Base-by-base conservation (phyloP, 2,329 filamentous ascomycete genomes). In the Fusarium sp. region DNA sequence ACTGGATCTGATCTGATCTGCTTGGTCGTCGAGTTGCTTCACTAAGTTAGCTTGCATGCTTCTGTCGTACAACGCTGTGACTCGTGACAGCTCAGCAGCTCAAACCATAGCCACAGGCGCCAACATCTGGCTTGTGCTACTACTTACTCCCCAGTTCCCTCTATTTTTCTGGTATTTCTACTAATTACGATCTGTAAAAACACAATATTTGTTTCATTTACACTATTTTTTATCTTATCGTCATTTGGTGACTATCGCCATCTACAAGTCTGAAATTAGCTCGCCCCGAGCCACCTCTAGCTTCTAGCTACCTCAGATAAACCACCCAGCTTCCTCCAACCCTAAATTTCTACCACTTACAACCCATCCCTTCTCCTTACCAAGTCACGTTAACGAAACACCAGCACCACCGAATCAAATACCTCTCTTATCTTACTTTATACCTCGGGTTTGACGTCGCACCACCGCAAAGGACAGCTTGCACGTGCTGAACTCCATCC, bases 401-500 rank as follows among this genome's bases (percentile, higher is more conserved):
- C 45, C 61, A 70, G 22, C 42, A 20, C 60, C 42, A 39, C 26
- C 41, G 53, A 57, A 38, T 24, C 39, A 26, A 20, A 20, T 22
- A 51, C 45, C n/a, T 35, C 38, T 48, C 26, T 30, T 33, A 62
- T 30, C 42, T 35, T 61, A 33, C 50, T 35, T 47, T 50, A 33
- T 56, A 68, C 67, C 63, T 71, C 51, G 67, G 60, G 30, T 57
- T 73, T 61, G 24, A 51, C 55, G 36, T 72, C 39, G 36, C 33
- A 68, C 48, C 39, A 56, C 59, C 30, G 48, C 51, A 47, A 55
- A 72, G 62, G 71, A 71, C 71, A 74, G 59, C 63, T 73, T 63
- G 71, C 71, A 73, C 71, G 71, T 74, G 71, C 51, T 71, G 53
- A 45, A 51, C 59, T 58, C 44, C 45, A 51, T 51, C 55, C 45